A percentile compares a stretch with the other conserved stretches of the same genome.
phyloP scores from a whole-genome alignment of 2,329 filamentous ascomycete species.

The Hymenoscyphus linearis region DNA sequence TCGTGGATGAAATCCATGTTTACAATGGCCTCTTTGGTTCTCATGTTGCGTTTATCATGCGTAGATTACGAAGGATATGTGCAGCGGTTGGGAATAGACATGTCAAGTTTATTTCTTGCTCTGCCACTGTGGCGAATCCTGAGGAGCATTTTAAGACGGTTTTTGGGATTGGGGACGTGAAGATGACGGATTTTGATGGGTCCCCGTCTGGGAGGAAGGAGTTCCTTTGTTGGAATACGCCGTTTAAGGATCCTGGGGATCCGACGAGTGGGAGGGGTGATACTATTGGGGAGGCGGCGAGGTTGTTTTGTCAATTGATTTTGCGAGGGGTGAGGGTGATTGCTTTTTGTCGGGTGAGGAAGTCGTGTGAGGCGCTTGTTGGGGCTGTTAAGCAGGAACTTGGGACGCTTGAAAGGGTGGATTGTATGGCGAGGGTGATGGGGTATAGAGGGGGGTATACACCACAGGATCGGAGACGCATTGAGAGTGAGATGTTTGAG shows the following conservation, averaged over 20 bases:
- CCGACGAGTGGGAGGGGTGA: constrained; percentile 81
- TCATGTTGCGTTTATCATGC: constrained; percentile 93
- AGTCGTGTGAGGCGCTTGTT: constrained; percentile 81
- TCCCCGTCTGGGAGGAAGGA: constrained; percentile 91
- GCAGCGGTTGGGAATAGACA: constrained; percentile 80
- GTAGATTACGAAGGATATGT: constrained; percentile 79
- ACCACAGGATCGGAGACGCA: constrained; percentile 77
- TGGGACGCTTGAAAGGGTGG: constrained; percentile 62
- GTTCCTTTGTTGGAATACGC: constrained; percentile 97
- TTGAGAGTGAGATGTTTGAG: constrained; percentile 96
- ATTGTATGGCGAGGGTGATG: constrained; percentile 80
- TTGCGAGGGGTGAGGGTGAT: constrained; percentile 86
- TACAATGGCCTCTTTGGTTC: constrained; percentile 95
- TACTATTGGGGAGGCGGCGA: constrained; percentile 77
- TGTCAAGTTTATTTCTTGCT: constrained; percentile 91
- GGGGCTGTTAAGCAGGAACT: constrained; percentile 76
- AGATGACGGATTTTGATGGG: constrained; percentile 82
- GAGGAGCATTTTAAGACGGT: constrained; percentile 87
- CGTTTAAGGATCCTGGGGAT: constrained; percentile 83
- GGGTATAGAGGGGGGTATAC: constrained; percentile 95
- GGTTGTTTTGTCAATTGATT: constrained; percentile 84
- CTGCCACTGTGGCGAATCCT: constrained; percentile 92
- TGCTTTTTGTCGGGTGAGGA: constrained; percentile 83
- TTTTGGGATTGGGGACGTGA: constrained; percentile 81
- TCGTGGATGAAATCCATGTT: constrained; percentile 88